A percentile compares a stretch with the other conserved stretches of the same genome.
These are phyloP conservation scores for Favolaschia claudopus DNA, from an alignment of 768 basidiomycete species.

Conservation along the genomic window DNA sequence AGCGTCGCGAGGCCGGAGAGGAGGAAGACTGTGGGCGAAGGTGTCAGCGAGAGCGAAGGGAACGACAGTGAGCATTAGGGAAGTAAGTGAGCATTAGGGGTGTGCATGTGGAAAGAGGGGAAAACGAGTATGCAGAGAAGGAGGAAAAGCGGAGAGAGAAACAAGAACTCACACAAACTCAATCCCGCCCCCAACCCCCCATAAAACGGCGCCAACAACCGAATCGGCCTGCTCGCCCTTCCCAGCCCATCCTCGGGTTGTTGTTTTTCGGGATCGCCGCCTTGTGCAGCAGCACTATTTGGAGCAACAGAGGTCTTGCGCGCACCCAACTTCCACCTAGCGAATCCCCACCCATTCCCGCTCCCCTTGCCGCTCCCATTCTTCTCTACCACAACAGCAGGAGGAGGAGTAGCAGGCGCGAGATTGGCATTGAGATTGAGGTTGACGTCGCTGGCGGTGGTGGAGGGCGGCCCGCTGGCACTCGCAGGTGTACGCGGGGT, in stretches of 20 bases:
- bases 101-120: too few relatives aligned
- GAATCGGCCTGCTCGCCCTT: constrained; percentile 56
- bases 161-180: constrained; percentile 60
- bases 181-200: constrained; percentile 73
- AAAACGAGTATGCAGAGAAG: constrained; percentile 3
- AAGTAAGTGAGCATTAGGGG: too few relatives aligned
- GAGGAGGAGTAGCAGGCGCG: constrained; percentile 29
- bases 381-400: constrained; percentile 35
- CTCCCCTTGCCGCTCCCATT: constrained; percentile 49
- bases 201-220: constrained; percentile 77
- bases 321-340: constrained; percentile 59
- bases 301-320: too few relatives aligned
- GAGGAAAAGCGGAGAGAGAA: background rate
- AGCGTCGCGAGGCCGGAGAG: constrained; percentile 65
- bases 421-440: constrained; percentile 57
- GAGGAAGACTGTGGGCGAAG: constrained; percentile 63
- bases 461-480: constrained; percentile 55
- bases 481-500: constrained; percentile 29
- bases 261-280: too few relatives aligned
- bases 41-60: too few relatives aligned
- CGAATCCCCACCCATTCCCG: too few relatives aligned
- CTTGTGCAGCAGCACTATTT: too few relatives aligned
- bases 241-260: too few relatives aligned
- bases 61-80: too few relatives aligned
- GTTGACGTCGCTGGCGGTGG: constrained; percentile 59